These are phyloP conservation scores for Hypomyces perniciosus DNA, from an alignment of 2,329 filamentous ascomycete genomes.

Conservation along the genomic window DNA sequence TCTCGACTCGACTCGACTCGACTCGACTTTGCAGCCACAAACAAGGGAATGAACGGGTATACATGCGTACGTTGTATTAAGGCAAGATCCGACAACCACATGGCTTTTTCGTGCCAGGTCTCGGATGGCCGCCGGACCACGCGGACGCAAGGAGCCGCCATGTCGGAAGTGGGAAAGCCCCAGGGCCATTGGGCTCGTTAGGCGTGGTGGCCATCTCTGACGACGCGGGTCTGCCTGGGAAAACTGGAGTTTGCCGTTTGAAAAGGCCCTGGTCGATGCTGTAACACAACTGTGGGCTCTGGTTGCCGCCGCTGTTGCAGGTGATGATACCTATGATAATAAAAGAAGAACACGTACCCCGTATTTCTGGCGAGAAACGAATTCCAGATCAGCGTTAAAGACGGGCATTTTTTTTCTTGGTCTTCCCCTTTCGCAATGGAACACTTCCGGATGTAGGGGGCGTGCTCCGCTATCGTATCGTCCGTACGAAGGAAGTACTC, in stretches of 20 bases:
- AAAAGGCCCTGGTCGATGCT: constrained; percentile 6
- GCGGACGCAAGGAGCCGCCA: constrained; percentile 14
- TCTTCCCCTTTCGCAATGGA: too few species aligned
- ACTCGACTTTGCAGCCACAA: not conserved
- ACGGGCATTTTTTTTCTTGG: too few species aligned
- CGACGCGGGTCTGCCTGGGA: constrained; percentile 6
- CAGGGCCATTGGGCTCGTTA: constrained; percentile 12
- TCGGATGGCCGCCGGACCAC: constrained; percentile 15
- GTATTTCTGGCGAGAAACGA: not conserved
- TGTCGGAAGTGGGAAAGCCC: constrained; percentile 14
- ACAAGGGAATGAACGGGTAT: not conserved
- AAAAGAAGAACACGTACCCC: not conserved
- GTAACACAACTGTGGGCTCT: constrained; percentile 10
- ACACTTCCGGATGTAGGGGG: too few species aligned
- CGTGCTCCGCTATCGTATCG: too few species aligned
- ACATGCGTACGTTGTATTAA: constrained; percentile 10
- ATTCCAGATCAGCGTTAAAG: too few species aligned
- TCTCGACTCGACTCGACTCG: not conserved
- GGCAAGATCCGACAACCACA: constrained; percentile 14
- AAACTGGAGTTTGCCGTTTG: constrained; percentile 3
- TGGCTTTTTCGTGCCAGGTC: constrained; percentile 13
- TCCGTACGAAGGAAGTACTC: too few species aligned
- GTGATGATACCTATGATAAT: not conserved
- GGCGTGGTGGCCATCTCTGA: constrained; percentile 6
- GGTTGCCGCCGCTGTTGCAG: constrained; percentile 7